Percentiles rank a stretch among this genome's conserved stretches.
These are phyloP conservation scores for Cladosporium cucumerinum DNA, from an alignment of 2,329 filamentous ascomycete genomes.

Conservation along the genomic window DNA sequence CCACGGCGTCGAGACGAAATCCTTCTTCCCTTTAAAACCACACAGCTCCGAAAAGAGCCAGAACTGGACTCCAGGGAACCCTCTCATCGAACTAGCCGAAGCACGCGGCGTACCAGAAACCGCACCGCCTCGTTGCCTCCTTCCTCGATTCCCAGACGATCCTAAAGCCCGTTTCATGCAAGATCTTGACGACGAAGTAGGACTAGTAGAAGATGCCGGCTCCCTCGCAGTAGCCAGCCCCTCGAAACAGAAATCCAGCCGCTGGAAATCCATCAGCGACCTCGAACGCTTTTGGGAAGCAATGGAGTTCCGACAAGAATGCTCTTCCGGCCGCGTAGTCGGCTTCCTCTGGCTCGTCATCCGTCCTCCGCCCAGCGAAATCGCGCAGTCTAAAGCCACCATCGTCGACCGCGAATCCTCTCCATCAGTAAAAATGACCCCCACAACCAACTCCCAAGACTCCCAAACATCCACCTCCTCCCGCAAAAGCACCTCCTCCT, in stretches of 20 bases:
- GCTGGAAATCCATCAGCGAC: constrained; percentile 79
- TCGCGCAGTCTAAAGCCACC: neutral
- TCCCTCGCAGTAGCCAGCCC: constrained; percentile 28
- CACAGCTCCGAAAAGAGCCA: neutral
- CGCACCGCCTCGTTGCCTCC: constrained; percentile 73
- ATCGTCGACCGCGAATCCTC: neutral
- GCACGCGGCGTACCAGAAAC: constrained; percentile 46
- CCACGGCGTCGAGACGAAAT: constrained; percentile 74
- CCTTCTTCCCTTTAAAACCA: constrained; percentile 63
- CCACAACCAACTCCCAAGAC: neutral
- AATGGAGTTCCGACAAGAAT: constrained; percentile 96
- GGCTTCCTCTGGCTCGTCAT: constrained; percentile 91
- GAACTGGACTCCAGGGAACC: constrained; percentile 60
- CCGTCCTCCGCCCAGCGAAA: constrained; percentile 51
- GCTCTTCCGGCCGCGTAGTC: constrained; percentile 84
- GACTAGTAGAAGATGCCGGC: constrained; percentile 26
- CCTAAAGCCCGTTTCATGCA: constrained; percentile 87
- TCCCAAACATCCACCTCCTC: constrained; percentile 6
- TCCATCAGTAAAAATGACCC: neutral
- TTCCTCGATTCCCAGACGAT: constrained; percentile 91
- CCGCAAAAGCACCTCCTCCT: neutral
- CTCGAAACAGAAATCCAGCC: constrained; percentile 55
- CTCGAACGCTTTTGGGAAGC: constrained; percentile 97
- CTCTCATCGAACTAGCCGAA: constrained; percentile 71
- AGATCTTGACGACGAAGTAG: constrained; percentile 76